phyloP scores from a whole-genome alignment of 1,284 basidiomycete genomes.

The Ceratobasidium sp. region DNA sequence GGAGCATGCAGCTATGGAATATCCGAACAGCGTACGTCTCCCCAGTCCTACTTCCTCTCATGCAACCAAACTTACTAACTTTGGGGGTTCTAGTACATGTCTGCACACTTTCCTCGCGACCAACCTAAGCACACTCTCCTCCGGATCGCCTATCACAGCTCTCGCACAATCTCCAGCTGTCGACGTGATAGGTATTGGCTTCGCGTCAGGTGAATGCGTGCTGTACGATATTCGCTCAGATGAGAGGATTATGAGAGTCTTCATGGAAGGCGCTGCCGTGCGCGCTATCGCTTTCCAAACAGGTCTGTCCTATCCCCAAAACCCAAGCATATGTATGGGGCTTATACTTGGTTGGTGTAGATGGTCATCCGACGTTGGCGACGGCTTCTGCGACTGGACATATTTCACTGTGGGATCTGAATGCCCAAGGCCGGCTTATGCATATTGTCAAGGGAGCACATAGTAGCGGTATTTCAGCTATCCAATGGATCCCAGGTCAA shows the following conservation, averaged over 20 bases:
- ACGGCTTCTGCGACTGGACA: constrained; percentile 88
- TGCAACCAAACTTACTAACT: not conserved
- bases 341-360: constrained; percentile 55
- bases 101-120: constrained; percentile 70
- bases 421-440: constrained; percentile 79
- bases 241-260: constrained; percentile 87
- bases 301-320: constrained; percentile 64
- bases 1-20: constrained; percentile 94
- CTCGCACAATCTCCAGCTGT: constrained; percentile 94
- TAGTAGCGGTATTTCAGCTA: constrained; percentile 78
- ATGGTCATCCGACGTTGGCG: constrained; percentile 87
- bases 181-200: constrained; percentile 93
- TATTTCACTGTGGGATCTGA: constrained; percentile 91
- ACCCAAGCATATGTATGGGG: not conserved
- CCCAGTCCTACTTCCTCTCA: constrained; percentile 24
- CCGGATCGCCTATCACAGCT: constrained; percentile 68
- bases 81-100: constrained; percentile 61
- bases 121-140: constrained; percentile 54
- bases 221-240: constrained; percentile 92
- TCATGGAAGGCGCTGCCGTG: constrained; percentile 85
- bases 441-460: constrained; percentile 89
- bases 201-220: constrained; percentile 85
- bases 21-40: constrained; percentile 77
- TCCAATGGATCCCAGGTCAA: constrained; percentile 92
- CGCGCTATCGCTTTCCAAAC: constrained; percentile 85